Evolutionary conservation across 2,329 filamentous ascomycete genomes (phyloP), one percentile per base, ranked within the genome.

Genomic region (Didymella pinodella): DNA sequence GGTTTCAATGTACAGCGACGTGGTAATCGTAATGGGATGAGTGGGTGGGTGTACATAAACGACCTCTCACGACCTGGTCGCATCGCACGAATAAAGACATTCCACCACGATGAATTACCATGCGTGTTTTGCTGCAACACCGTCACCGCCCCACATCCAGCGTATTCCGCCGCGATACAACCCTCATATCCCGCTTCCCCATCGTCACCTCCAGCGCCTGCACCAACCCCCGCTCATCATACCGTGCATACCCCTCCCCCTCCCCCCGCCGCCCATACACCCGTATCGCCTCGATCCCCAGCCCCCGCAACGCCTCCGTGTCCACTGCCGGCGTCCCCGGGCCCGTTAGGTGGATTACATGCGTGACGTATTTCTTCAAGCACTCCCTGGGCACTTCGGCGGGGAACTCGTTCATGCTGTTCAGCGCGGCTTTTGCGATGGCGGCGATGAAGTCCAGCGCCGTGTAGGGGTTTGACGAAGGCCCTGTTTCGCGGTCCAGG

Each of bases 401-500:
- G 12, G 66, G 59, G 6, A 59, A 55, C 0, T 53, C 22, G 7
- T 64, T 63, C 34, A 65, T 63, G 7, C 88, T 92, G 65, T 92
- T 85, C 3, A 68, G 67, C 0, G 65, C 63, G 0, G 93, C 93
- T 22, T 87, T 85, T 0, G 87, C 87, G 46, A 98, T 90, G 0
- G 94, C 91, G 11, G 84, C 86, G 0, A 97, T 86, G 72, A 98
- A 98, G 69, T 96, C 93, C 0, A 86, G 79, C 0, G 91, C 94
- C 0, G 87, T 86, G 71, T 92, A 93, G 0, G 90, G 87, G 0
- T 83, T 62, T 0, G 72, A 73, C 0, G 82, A 82, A 0, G 93
- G 91, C 0, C 93, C 92, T 0, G 93, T 97, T 80, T 98, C 94
- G 10, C 94, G 88, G 71, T 98, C 94, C 0, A 90, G 81, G 0